Base-by-base conservation (phyloP, 345 rosid species). In the Gossypium rotundifolium region DNA sequence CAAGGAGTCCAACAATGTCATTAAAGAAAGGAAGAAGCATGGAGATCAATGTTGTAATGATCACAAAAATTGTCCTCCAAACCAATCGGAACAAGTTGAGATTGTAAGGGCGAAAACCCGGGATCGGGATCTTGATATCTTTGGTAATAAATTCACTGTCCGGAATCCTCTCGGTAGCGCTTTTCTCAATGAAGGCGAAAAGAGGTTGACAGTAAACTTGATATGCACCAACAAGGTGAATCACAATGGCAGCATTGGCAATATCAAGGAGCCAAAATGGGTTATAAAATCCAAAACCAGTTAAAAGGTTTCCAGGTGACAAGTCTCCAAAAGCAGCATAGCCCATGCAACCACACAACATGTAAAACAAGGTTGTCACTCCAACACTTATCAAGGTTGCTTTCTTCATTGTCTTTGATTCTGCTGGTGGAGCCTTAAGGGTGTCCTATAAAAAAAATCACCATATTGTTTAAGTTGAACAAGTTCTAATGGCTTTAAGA, bases 141-240 rank as follows among this genome's bases (percentile, higher is more conserved):
- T 79, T 83, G 61, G 80, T 80, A 51, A 91, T 57, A 78, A 95
- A 90, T 11, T 80, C 72, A 59, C 90, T 87, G 22, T 90, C 93
- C 1, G 92, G 93, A 77, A 38, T 93, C 69, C 78, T 79, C 20
- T 67, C 71, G 1, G 75, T 45, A 0, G 93, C 90, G 63, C 67
- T 9, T 75, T 86, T 91, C 79, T 94, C 98, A 0, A 94, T 18
- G 85, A 94, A 94, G 23, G 93, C 87, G 14, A 87, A 94, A 12
- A 92, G 82, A 40, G 97, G 97, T 76, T 94, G 98, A 83, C 97
- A 91, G 79, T 22, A 92, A 74, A 94, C 98, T 81, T 94, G 98
- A 88, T 94, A 94, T 12, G 97, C 97, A 7, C 95, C 97, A 2
- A 92, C 81, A 17, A 92, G 88, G 86, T 94, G 98, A 70, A 94